Evolutionary conservation across 139 green algal genomes (phyloP).

Genomic region (Dunaliella sp.): DNA sequence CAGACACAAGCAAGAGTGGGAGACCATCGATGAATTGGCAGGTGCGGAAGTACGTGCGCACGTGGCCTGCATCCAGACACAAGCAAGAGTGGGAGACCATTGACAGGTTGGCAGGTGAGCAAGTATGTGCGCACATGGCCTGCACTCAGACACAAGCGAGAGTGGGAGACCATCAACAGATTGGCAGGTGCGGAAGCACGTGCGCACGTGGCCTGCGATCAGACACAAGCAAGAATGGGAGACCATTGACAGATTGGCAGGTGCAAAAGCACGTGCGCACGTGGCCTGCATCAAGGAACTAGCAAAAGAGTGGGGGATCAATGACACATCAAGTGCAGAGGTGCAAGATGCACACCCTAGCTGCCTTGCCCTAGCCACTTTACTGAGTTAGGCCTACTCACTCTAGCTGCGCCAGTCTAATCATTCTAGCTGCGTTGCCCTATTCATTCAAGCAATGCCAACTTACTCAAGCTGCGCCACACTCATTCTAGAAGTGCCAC

Average conservation of each 20-base stretch:
- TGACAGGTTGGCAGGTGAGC: not conserved
- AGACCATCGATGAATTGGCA: too few species aligned
- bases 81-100: too few species aligned
- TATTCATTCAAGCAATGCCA: too few species aligned
- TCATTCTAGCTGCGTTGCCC: too few species aligned
- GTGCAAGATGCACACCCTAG: too few species aligned
- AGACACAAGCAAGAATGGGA: not conserved
- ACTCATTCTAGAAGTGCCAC: not conserved
- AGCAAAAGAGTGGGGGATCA: too few species aligned
- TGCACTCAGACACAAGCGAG: not conserved
- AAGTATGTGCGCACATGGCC: constrained; percentile 22
- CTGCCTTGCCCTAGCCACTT: too few species aligned
- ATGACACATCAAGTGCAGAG: not conserved
- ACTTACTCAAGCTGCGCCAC: too few species aligned
- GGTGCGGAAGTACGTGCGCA: not conserved
- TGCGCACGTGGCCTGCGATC: not conserved
- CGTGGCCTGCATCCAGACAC: not conserved
- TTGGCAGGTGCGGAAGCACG: not conserved
- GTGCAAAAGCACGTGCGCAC: constrained; percentile 13
- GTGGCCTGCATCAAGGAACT: not conserved
- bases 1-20: too few species aligned
- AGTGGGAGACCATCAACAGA: too few species aligned
- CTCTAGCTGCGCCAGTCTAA: too few species aligned
- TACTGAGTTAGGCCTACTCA: too few species aligned
- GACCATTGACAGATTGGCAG: not conserved